Conservation (phyloP, 192 early-diverging fungal genomes). For the Umbelopsis sp. region DNA sequence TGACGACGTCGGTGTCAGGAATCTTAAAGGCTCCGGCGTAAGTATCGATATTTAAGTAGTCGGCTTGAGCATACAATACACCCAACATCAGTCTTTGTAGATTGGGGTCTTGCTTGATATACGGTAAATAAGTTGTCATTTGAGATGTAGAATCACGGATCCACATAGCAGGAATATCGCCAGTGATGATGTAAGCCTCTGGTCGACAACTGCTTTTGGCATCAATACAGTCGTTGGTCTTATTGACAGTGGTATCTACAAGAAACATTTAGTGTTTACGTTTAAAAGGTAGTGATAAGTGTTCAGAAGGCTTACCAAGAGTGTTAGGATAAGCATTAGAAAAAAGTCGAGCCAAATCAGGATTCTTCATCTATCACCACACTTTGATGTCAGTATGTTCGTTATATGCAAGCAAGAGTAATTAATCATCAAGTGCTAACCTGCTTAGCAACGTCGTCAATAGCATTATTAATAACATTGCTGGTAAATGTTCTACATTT, state of each 20-base stretch:
- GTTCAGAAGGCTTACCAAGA: not conserved
- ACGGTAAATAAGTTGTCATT: conserved; percentile 52
- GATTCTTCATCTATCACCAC: conserved; percentile 39
- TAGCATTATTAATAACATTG: conserved; percentile 42
- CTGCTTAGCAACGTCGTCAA: conserved; percentile 39
- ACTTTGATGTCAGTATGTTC: no score
- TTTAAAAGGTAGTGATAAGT: no score
- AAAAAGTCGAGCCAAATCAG: conserved; percentile 55
- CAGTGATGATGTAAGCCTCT: conserved; percentile 16
- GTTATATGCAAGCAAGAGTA: no score
- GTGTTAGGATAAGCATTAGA: conserved; percentile 63
- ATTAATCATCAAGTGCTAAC: no score
- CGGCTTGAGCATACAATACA: conserved; percentile 54
- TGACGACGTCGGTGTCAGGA: conserved; percentile 32
- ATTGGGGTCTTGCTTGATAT: conserved; percentile 27
- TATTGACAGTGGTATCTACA: conserved; percentile 59
- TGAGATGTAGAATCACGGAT: conserved; percentile 68
- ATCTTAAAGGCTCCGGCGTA: conserved; percentile 59
- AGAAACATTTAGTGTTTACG: no score
- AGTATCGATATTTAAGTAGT: conserved; percentile 16
- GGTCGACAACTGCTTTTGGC: conserved; percentile 51
- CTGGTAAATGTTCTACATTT: conserved; percentile 2
- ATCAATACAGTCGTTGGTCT: conserved; percentile 31
- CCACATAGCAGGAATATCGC: conserved; percentile 55
- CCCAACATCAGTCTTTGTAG: conserved; percentile 50